These are phyloP conservation scores for Wakefieldia striispora DNA, from an alignment of 768 basidiomycete species.

Conservation along the genomic window DNA sequence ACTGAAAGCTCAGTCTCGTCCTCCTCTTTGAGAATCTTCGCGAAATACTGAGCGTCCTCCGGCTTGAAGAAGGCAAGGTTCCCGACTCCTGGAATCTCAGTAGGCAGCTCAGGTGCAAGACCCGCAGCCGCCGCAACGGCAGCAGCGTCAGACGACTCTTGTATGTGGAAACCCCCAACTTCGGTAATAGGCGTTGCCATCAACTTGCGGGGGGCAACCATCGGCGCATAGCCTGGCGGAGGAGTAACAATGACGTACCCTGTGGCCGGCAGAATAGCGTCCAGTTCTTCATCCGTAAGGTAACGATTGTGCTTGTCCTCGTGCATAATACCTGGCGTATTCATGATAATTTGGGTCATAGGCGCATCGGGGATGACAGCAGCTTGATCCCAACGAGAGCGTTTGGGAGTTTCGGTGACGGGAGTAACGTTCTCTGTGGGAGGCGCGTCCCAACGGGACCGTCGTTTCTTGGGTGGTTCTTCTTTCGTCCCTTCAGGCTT, in stretches of 20 bases:
- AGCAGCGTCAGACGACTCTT: slow-evolving; percentile 90
- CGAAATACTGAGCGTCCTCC: slow-evolving; percentile 97
- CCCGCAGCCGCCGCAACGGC: slow-evolving; percentile 88
- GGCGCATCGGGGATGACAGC: slow-evolving; percentile 69
- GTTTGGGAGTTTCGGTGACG: slow-evolving; percentile 71
- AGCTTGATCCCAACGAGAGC: slow-evolving; percentile 97
- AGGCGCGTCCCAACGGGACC: slow-evolving; percentile 95
- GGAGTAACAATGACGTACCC: slow-evolving; percentile 94
- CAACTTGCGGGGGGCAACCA: slow-evolving; percentile 61
- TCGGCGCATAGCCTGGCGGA: slow-evolving; percentile 89
- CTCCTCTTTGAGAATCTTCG: slow-evolving; percentile 93
- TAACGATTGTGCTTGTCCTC: slow-evolving; percentile 97
- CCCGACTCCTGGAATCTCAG: slow-evolving; percentile 97
- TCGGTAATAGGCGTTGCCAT: slow-evolving; percentile 53
- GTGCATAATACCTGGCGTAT: slow-evolving; percentile 76
- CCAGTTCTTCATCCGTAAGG: slow-evolving; percentile 93
- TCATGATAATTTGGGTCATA: slow-evolving; percentile 84
- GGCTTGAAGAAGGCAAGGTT: slow-evolving; percentile 97
- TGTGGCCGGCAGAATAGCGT: slow-evolving; percentile 78
- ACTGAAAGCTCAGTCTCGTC: slow-evolving; percentile 91
- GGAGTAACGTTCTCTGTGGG: slow-evolving; percentile 60
- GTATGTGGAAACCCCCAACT: slow-evolving; percentile 91
- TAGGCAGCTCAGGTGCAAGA: slow-evolving; percentile 89
- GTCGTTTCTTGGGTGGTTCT: slow-evolving; percentile 83
- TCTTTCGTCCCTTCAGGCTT: slow-evolving; percentile 68